Evolutionary conservation across 164 flowering plant species (phyloP).

Genomic region (Vitis vinifera): DNA sequence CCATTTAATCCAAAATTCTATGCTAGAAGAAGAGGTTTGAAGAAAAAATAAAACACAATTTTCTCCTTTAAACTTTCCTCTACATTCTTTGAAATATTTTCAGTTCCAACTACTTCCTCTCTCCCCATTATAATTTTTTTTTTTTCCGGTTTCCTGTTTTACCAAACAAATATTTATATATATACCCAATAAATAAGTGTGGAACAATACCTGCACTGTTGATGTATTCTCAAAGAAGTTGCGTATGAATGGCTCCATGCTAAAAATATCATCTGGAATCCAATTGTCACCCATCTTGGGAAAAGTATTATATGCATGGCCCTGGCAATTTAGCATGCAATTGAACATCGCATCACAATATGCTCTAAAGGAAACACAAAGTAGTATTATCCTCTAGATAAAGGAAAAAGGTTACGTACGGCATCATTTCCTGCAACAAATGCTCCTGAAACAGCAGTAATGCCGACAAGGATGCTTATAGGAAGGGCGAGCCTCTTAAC

Average conservation of each 20-base stretch:
- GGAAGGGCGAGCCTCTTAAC: conserved; percentile 78
- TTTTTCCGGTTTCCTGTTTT: background rate
- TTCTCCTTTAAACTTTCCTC: no score
- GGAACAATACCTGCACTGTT: conserved; percentile 74
- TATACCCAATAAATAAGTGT: background rate
- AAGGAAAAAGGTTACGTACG: conserved; percentile 37
- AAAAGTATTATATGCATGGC: conserved; percentile 89
- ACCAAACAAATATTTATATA: background rate
- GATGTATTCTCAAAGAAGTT: conserved; percentile 96
- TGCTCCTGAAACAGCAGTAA: conserved; percentile 93
- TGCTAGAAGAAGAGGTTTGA: no score
- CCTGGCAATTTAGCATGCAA: conserved; percentile 39
- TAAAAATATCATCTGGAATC: conserved; percentile 82
- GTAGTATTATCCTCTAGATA: background rate
- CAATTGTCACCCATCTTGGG: conserved; percentile 98
- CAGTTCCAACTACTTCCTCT: background rate
- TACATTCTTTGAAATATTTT: background rate
- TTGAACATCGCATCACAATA: no score
- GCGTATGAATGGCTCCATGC: conserved; percentile 77
- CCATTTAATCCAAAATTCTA: no score
- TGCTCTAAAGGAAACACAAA: no score
- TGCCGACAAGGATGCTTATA: conserved; percentile 70
- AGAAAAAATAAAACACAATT: no score
- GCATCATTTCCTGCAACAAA: conserved; percentile 99
- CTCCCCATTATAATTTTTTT: background rate